Conservation (phyloP, 805 yeast genomes). For the Wickerhamomyces hampshirensis region DNA sequence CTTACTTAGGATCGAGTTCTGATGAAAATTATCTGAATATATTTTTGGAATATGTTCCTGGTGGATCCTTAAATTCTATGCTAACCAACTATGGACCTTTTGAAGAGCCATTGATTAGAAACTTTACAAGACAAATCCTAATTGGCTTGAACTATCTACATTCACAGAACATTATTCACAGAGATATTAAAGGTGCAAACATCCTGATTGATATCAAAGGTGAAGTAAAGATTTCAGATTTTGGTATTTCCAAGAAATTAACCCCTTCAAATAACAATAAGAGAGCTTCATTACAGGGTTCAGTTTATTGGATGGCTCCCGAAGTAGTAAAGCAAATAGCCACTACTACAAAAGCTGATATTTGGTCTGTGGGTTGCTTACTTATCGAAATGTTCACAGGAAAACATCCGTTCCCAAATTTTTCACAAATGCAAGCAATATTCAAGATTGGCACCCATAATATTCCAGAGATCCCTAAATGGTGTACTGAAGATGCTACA, state of each 20-base stretch:
- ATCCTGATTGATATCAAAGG: conserved; percentile 77
- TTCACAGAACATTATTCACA: conserved; percentile 69
- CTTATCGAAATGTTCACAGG: conserved; percentile 95
- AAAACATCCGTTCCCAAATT: conserved; percentile 91
- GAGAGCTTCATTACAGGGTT: conserved; percentile 87
- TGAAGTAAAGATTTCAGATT: conserved; percentile 79
- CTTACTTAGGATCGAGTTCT: conserved; percentile 83
- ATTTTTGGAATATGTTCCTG: conserved; percentile 72
- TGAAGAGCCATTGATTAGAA: conserved; percentile 69
- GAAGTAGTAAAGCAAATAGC: conserved; percentile 94
- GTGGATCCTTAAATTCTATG: conserved; percentile 70
- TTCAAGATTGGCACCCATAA: conserved; percentile 87
- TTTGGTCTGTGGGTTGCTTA: conserved; percentile 96
- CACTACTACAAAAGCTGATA: conserved; percentile 89
- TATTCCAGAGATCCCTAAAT: conserved; percentile 73
- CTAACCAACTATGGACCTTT: conserved; percentile 70
- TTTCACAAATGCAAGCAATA: conserved; percentile 95
- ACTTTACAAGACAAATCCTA: conserved; percentile 70
- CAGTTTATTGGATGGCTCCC: conserved; percentile 99
- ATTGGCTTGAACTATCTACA: conserved; percentile 74
- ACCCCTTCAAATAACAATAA: conserved; percentile 44
- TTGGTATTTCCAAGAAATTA: conserved; percentile 71
- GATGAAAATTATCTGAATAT: conserved; percentile 72
- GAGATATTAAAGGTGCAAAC: conserved; percentile 89
- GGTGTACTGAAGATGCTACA: conserved; percentile 63